phyloP scores from a whole-genome alignment of 1,284 basidiomycete genomes.

The Cryptococcus wingfieldii region DNA sequence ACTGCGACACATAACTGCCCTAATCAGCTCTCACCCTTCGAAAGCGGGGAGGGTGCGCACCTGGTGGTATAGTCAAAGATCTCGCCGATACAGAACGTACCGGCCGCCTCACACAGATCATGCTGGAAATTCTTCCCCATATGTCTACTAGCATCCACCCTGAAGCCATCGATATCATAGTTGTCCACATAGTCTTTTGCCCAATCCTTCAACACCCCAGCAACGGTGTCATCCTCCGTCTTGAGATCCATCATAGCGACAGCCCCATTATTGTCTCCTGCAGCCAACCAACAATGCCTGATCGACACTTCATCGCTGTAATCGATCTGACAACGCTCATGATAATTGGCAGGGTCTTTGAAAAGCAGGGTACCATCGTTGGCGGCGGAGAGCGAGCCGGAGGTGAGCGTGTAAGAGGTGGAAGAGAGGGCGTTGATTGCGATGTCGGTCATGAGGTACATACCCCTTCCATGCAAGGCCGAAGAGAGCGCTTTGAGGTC shows the following conservation, averaged over 20 bases:
- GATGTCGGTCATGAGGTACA: conserved; percentile 73
- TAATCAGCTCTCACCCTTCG: neutral
- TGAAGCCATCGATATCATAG: conserved; percentile 58
- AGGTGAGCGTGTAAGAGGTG: conserved; percentile 18
- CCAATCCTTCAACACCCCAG: conserved; percentile 58
- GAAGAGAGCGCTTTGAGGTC: conserved; percentile 63
- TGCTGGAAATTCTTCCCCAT: conserved; percentile 35
- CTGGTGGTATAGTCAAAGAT: conserved; percentile 59
- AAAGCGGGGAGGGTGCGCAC: conserved; percentile 33
- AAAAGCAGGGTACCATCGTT: conserved; percentile 28
- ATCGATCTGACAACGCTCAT: conserved; percentile 22
- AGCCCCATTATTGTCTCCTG: conserved; percentile 45
- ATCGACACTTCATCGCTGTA: conserved; percentile 26
- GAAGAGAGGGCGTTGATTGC: conserved; percentile 70
- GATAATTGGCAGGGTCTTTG: conserved; percentile 28
- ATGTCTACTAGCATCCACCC: conserved; percentile 66
- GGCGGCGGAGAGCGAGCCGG: conserved; percentile 16
- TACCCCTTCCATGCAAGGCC: conserved; percentile 61
- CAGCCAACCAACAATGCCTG: conserved; percentile 57
- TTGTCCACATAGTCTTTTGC: conserved; percentile 59
- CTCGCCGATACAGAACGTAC: conserved; percentile 76
- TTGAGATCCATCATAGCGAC: conserved; percentile 65
- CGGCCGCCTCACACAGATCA: conserved; percentile 61
- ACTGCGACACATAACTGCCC: conserved; percentile 20
- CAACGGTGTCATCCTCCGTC: conserved; percentile 59